Percentiles rank a stretch among this genome's conserved stretches.
Evolutionary conservation across 345 rosid species (phyloP).

Genomic region (Lenwebbia sp.): DNA sequence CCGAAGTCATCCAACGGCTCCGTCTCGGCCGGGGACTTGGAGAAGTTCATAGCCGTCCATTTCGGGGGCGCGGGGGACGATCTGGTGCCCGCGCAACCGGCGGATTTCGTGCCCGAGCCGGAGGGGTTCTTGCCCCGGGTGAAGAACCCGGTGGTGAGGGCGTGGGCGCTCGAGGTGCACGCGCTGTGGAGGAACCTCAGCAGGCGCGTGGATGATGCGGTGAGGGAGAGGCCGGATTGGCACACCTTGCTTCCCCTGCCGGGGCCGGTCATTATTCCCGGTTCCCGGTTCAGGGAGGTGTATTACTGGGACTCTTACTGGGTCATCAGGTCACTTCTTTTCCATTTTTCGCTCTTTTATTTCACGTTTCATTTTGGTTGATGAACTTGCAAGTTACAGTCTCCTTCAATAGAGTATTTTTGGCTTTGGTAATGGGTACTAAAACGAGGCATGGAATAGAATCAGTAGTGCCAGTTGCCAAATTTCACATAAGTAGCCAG

Average conservation of each 20-base stretch:
- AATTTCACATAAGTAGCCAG: background rate
- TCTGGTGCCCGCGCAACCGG: constrained; percentile 35
- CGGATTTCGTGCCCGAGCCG: constrained; percentile 57
- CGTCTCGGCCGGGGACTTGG: constrained; percentile 15
- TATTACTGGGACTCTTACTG: constrained; percentile 97
- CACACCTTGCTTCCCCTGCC: constrained; percentile 85
- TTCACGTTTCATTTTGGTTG: background rate
- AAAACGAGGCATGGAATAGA: background rate
- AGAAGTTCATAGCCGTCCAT: constrained; percentile 13
- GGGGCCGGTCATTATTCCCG: constrained; percentile 53
- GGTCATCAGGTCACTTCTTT: constrained; percentile 50
- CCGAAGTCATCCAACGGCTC: constrained; percentile 21
- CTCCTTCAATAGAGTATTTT: background rate
- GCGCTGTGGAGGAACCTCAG: constrained; percentile 68
- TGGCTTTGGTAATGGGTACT: background rate
- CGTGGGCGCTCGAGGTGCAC: constrained; percentile 85
- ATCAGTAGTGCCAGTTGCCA: accelerated
- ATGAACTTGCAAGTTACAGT: background rate
- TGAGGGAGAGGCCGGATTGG: constrained; percentile 32
- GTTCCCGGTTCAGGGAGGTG: constrained; percentile 83
- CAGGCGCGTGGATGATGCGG: constrained; percentile 42
- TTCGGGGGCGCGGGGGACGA: constrained; percentile 52
- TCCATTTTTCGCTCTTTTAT: background rate
- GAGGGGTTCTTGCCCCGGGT: constrained; percentile 60
- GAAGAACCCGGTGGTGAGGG: constrained; percentile 45